phyloP scores from a whole-genome alignment of 2,329 filamentous ascomycete species.

The Ramularia endophylla region DNA sequence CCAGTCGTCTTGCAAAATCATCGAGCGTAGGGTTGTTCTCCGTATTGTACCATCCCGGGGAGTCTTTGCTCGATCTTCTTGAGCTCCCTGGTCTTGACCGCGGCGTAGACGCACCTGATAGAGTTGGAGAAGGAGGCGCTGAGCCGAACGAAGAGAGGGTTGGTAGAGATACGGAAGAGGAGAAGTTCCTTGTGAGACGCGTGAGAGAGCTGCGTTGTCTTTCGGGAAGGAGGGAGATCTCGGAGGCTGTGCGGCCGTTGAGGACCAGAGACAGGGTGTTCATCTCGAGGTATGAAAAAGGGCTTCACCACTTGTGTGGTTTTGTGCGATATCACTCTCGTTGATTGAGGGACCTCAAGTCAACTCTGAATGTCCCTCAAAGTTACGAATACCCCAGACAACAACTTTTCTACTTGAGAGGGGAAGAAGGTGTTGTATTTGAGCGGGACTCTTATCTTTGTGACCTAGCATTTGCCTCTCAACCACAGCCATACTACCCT shows the following conservation, averaged over 20 bases:
- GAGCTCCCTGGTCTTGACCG: conserved; percentile 2
- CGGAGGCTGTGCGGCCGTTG: conserved; percentile 22
- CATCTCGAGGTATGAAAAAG: conserved; percentile 16
- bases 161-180: not conserved
- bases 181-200: not conserved
- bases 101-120: not conserved
- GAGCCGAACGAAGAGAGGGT: not conserved
- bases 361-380: no score
- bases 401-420: no score
- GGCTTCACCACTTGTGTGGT: no score
- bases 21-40: conserved; percentile 24
- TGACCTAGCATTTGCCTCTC: no score
- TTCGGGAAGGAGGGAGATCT: conserved; percentile 15
- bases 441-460: no score
- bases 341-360: no score
- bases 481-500: no score
- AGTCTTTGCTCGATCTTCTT: conserved; percentile 8
- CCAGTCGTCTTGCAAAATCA: conserved; percentile 23
- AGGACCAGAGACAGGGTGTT: conserved; percentile 26
- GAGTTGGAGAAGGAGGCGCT: not conserved
- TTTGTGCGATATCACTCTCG: not conserved
- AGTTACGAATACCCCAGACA: no score
- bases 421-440: no score
- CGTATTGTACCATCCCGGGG: conserved; percentile 27
- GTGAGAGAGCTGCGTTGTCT: conserved; percentile 8